Conservation (phyloP, 1,139 yeast genomes). For the Nakaseomyces delphensis region DNA sequence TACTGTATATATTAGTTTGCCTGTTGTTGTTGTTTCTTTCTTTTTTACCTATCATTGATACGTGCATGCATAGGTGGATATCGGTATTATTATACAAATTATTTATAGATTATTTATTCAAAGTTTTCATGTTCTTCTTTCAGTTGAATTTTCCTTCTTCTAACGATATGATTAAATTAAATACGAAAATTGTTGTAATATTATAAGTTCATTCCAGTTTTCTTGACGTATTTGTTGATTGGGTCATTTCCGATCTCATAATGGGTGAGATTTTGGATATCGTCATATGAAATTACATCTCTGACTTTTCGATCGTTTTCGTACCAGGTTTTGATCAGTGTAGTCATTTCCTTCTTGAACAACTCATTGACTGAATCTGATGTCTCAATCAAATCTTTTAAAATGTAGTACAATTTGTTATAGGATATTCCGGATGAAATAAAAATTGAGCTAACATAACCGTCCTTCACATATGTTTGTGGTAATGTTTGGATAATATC, state of each 20-base stretch:
- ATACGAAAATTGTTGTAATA: no score
- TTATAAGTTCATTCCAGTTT: slow-evolving; percentile 18
- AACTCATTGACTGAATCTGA: slow-evolving; percentile 41
- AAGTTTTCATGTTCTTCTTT: neutral
- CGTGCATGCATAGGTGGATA: slow-evolving; percentile 2
- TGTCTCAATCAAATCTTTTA: slow-evolving; percentile 62
- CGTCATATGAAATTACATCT: slow-evolving; percentile 39
- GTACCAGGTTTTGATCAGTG: slow-evolving; percentile 60
- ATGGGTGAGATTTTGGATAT: slow-evolving; percentile 19
- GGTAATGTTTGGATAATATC: slow-evolving; percentile 31
- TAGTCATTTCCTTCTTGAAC: slow-evolving; percentile 50
- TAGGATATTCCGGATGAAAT: slow-evolving; percentile 65
- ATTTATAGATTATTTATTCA: slow-evolving; percentile 2
- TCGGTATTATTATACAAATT: slow-evolving; percentile 1
- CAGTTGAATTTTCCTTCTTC: neutral
- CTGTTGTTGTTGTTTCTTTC: neutral
- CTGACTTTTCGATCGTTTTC: slow-evolving; percentile 51
- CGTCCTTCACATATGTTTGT: slow-evolving; percentile 39
- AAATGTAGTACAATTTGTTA: slow-evolving; percentile 58
- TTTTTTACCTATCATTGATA: neutral
- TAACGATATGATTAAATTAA: no score
- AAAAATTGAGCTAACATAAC: slow-evolving; percentile 61
- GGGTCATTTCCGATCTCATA: slow-evolving; percentile 30
- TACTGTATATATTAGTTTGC: neutral
- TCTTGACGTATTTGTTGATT: slow-evolving; percentile 27